phyloP scores from a whole-genome alignment of 176 grass and related monocot species.

The Musa itinerans region DNA sequence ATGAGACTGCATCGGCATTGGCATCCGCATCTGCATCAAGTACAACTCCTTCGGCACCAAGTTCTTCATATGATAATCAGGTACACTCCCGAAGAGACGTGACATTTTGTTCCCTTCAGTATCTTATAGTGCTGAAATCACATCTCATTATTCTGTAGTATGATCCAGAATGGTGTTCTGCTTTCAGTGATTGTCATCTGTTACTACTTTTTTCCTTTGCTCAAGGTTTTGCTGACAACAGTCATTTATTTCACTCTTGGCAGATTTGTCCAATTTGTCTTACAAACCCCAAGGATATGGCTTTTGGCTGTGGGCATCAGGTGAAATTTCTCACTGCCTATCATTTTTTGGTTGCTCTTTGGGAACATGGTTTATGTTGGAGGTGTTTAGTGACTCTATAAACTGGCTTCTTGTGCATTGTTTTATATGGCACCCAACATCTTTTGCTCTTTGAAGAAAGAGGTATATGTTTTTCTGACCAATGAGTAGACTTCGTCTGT shows the following conservation, averaged over 20 bases:
- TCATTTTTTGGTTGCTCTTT: background rate
- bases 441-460: background rate
- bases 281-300: slow-evolving; percentile 9
- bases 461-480: background rate
- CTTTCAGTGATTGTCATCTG: background rate
- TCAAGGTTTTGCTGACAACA: background rate
- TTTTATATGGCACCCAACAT: background rate
- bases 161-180: background rate
- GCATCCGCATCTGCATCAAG: slow-evolving; percentile 26
- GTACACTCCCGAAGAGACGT: slow-evolving; percentile 6
- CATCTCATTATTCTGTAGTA: background rate
- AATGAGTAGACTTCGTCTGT: background rate
- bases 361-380: no score
- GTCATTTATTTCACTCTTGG: background rate
- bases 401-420: background rate
- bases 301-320: slow-evolving; percentile 11
- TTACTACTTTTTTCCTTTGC: background rate
- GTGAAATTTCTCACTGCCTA: background rate
- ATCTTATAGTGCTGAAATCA: background rate
- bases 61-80: slow-evolving; percentile 35
- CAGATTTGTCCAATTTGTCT: slow-evolving; percentile 17
- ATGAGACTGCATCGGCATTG: slow-evolving; percentile 21
- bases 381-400: background rate
- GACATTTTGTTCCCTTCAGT: background rate
- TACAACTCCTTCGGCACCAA: background rate